Percentiles rank a stretch among this genome's conserved stretches.
Evolutionary conservation across 2,329 filamentous ascomycete genomes (phyloP).

Genomic region (Aspergillus novoparasiticus): DNA sequence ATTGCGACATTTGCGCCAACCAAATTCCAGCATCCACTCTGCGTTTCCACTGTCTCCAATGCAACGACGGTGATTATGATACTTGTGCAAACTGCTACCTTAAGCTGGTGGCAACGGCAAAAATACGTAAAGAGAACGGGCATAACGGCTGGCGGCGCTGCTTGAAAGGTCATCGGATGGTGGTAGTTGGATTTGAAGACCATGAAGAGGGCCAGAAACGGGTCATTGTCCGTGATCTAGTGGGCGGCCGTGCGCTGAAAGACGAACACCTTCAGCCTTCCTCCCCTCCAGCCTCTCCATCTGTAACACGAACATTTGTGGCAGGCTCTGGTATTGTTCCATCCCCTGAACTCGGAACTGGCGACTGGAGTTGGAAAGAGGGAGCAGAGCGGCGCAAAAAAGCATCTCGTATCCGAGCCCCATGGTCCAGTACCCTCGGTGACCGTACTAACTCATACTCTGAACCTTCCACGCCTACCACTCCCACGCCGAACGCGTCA

Average conservation of each 20-base stretch:
- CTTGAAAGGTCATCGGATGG: conserved; percentile 79
- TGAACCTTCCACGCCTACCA: conserved; percentile 57
- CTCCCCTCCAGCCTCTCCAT: conserved; percentile 18
- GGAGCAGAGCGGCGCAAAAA: conserved; percentile 42
- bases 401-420: conserved; percentile 33
- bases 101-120: conserved; percentile 62
- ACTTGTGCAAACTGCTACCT: conserved; percentile 79
- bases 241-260: conserved; percentile 73
- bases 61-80: conserved; percentile 82
- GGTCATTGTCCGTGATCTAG: conserved; percentile 69
- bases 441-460: conserved; percentile 9
- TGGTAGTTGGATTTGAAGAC: conserved; percentile 74
- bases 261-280: conserved; percentile 53
- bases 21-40: conserved; percentile 69
- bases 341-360: conserved; percentile 31
- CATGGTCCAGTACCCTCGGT: conserved; percentile 12
- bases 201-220: conserved; percentile 67
- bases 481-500: conserved; percentile 39
- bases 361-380: conserved; percentile 49
- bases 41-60: conserved; percentile 79
- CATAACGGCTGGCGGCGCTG: conserved; percentile 82
- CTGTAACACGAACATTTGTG: background rate
- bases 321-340: conserved; percentile 20
- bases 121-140: conserved; percentile 75
- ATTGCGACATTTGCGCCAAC: conserved; percentile 77